Evolutionary conservation across 371 early-diverging fungal genomes (phyloP), one percentile per base, ranked within the genome.

Genomic region (Coemansia sp.): DNA sequence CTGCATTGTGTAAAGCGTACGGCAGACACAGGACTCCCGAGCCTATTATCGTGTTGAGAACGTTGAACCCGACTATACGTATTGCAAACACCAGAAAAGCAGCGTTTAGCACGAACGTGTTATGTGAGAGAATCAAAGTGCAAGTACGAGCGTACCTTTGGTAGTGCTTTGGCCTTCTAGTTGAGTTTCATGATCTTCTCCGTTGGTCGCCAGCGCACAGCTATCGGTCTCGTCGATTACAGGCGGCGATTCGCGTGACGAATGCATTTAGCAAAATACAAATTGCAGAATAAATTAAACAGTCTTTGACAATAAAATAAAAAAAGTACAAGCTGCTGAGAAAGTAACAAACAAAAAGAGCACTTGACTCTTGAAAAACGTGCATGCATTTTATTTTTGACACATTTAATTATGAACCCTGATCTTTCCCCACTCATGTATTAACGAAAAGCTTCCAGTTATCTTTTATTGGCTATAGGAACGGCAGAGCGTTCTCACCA

Each of bases 1-100:
- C 90, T 77, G 87, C 87, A 71, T 88, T 85, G 70, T 81, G 81
- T 59, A 88, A 80, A 51, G 87, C 84, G 68, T 83, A 88, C 36
- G 87, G 87, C 36, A 87, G 70, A 3, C 85, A 86, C 51, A 87
- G 82, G 58, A 87, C 63, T 58, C 91, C 91, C 19, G 90, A 88
- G 58, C 91, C 91, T 32, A 90, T 84, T 49, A 89, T 90, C 32
- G 90, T 87, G 73, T 90, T 90, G 40, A 88, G 84, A 83, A 90
- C 85, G 65, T 89, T 89, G 58, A 90, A 79, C 26, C 62, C 69
- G 6, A 70, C 67, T 48, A 56, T 56, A 52, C 12, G 6, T 17
- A 2, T 9, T 5, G 19, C 36, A 36, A 36, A 11, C 3, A 19
- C 19, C 19, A n/a, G 19, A 13, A 3, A 49, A 21, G 49, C 49